These are phyloP conservation scores for Pleurotus salmoneostramineus DNA, from an alignment of 768 basidiomycete species.

Conservation along the genomic window DNA sequence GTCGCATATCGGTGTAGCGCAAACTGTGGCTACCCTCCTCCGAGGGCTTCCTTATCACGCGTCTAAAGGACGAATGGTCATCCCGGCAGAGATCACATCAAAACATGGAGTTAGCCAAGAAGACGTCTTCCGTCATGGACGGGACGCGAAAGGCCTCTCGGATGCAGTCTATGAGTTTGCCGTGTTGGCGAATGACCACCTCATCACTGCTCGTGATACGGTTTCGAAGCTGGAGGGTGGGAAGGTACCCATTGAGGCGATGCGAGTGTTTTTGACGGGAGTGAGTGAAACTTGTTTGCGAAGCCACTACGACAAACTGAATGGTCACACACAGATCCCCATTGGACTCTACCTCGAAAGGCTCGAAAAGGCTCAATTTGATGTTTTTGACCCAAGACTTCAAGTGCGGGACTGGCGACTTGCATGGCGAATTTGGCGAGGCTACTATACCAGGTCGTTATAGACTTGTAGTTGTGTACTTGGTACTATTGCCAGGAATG, in stretches of 20 bases:
- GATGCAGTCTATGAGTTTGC: slow-evolving; percentile 86
- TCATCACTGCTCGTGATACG: slow-evolving; percentile 71
- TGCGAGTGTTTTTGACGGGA: slow-evolving; percentile 71
- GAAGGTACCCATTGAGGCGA: slow-evolving; percentile 50
- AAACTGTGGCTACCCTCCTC: slow-evolving; percentile 66
- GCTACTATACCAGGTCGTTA: slow-evolving; percentile 36
- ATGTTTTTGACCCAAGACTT: slow-evolving; percentile 63
- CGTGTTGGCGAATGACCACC: slow-evolving; percentile 73
- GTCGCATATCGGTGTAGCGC: slow-evolving; percentile 77
- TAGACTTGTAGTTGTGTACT: slow-evolving; percentile 16
- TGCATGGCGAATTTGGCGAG: slow-evolving; percentile 62
- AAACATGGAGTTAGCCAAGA: slow-evolving; percentile 77
- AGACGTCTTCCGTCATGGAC: slow-evolving; percentile 63
- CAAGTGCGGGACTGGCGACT: slow-evolving; percentile 73
- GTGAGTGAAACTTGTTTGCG: slow-evolving; percentile 40
- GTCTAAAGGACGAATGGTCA: slow-evolving; percentile 63
- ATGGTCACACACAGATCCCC: slow-evolving; percentile 49
- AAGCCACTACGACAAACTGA: not conserved
- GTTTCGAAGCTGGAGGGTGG: slow-evolving; percentile 44
- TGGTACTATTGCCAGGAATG: not conserved
- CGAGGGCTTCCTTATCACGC: slow-evolving; percentile 78
- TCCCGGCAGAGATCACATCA: slow-evolving; percentile 81
- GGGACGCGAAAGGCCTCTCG: slow-evolving; percentile 54
- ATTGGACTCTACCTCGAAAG: slow-evolving; percentile 57
- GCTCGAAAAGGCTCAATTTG: slow-evolving; percentile 67